Percentiles rank a stretch among this genome's conserved stretches.
Evolutionary conservation across 176 grass and related monocot genomes (phyloP).

Genomic region (Carex littledalei): DNA sequence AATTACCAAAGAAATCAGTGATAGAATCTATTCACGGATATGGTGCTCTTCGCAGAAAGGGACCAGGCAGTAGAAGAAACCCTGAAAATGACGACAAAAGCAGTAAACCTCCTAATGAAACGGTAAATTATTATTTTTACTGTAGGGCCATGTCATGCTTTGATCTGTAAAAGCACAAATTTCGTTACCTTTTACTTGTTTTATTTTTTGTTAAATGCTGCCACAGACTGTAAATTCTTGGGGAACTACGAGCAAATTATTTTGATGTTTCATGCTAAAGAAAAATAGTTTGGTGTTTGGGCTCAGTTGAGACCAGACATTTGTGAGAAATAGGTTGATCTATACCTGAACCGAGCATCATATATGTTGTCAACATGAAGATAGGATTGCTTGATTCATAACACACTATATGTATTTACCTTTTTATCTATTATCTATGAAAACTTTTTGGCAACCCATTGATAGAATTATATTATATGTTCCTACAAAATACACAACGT

Average conservation of each 20-base stretch:
- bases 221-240: not conserved
- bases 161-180: not conserved
- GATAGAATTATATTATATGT: not conserved
- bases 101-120: conserved; percentile 25
- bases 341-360: not conserved
- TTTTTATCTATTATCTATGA: not conserved
- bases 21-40: conserved; percentile 49
- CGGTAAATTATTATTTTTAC: conserved; percentile 34
- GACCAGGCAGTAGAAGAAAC: conserved; percentile 28
- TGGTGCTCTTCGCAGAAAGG: conserved; percentile 52
- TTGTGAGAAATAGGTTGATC: not conserved
- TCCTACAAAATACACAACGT: not conserved
- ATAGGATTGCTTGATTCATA: not conserved
- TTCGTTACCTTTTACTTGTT: not conserved
- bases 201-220: not conserved
- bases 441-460: not conserved
- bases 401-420: not conserved
- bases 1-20: conserved; percentile 43
- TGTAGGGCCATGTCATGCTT: not conserved
- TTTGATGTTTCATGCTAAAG: not conserved
- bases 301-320: not conserved
- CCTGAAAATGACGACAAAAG: not conserved
- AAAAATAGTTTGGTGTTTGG: not conserved
- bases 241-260: not conserved
- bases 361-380: not conserved